Evolutionary conservation across 768 basidiomycete species (phyloP), one percentile per base, ranked within the genome.

Genomic region (Rhodosporidiobolus odoratus): DNA sequence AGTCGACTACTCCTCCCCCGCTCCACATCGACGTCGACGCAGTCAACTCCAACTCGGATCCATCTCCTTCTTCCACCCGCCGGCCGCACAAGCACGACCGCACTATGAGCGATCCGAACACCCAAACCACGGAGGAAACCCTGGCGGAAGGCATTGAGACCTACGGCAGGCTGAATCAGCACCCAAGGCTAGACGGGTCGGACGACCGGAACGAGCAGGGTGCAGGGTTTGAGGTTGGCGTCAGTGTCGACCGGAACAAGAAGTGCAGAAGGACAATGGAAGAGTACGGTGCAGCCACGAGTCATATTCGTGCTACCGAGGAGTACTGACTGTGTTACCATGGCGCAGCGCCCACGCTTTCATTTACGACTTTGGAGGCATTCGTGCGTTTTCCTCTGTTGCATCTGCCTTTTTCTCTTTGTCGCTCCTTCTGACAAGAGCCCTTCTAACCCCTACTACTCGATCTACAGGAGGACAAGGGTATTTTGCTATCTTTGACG

Each of bases 401-500:
- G 38, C 16, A n/a, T n/a, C n/a, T n/a, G n/a, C 9, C 2, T 43
- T 3, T 25, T 4, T n/a, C 21, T 35, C 9, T 10, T 5, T 37
- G 19, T 38, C 27, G 47, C 17, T 32, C 5, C 2, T n/a, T 17
- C 15, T 25, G 35, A 23, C 16, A 15, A n/a, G n/a, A n/a, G n/a
- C n/a, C n/a, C n/a, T n/a, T n/a, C n/a, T n/a, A n/a, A n/a, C n/a
- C n/a, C n/a, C n/a, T n/a, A n/a, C n/a, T n/a, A n/a, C n/a, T n/a
- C n/a, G n/a, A n/a, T n/a, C n/a, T 32, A 17, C 62, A 63, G 62
- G 62, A 53, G 96, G 96, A 0, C 96, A 99, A 79, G 96, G 94
- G 13, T 98, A 96, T 83, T 98, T 95, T 79, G 95, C 95, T 10
- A 87, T 99, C 54, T 99, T 98, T 76, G 96, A 99, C 76, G 96